Percentiles rank a stretch among this genome's conserved stretches.
Evolutionary conservation across 805 yeast genomes (phyloP).

Genomic region (Monosporozyma aerobia): DNA sequence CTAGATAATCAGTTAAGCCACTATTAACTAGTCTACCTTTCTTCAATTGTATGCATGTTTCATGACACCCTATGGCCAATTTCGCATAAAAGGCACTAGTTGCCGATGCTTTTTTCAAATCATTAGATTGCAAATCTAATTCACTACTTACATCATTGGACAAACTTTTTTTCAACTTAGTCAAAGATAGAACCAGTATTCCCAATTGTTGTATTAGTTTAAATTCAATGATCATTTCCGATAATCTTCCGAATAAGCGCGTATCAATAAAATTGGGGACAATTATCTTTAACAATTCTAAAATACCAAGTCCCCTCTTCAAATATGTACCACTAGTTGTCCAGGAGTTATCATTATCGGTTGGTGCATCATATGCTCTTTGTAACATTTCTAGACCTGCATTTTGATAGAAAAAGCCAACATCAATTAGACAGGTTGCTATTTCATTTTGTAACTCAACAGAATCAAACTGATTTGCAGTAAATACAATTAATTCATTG

Average conservation of each 20-base stretch:
- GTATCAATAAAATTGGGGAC: neutral
- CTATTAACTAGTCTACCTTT: constrained; percentile 5
- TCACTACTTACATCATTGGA: constrained; percentile 18
- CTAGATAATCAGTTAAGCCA: constrained; percentile 13
- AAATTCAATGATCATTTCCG: constrained; percentile 10
- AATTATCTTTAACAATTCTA: constrained; percentile 9
- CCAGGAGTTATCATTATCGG: constrained; percentile 17
- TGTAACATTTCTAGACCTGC: constrained; percentile 18
- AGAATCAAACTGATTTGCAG: neutral
- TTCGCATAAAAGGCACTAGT: constrained; percentile 22
- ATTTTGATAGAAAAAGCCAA: constrained; percentile 14
- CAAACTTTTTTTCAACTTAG: constrained; percentile 21
- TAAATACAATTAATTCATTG: constrained; percentile 2
- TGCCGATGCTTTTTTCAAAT: constrained; percentile 19
- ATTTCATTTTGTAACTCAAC: constrained; percentile 5
- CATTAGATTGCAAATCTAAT: constrained; percentile 24
- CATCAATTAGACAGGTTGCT: constrained; percentile 10
- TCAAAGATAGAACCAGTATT: constrained; percentile 22
- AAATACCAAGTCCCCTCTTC: constrained; percentile 21
- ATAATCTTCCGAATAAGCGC: neutral
- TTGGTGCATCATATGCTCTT: constrained; percentile 17
- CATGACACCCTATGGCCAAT: constrained; percentile 24
- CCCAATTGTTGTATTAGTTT: constrained; percentile 24
- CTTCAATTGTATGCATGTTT: constrained; percentile 8
- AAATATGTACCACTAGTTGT: constrained; percentile 20